phyloP scores from a whole-genome alignment of 1,284 basidiomycete genomes.

The Gomphus bonarii region DNA sequence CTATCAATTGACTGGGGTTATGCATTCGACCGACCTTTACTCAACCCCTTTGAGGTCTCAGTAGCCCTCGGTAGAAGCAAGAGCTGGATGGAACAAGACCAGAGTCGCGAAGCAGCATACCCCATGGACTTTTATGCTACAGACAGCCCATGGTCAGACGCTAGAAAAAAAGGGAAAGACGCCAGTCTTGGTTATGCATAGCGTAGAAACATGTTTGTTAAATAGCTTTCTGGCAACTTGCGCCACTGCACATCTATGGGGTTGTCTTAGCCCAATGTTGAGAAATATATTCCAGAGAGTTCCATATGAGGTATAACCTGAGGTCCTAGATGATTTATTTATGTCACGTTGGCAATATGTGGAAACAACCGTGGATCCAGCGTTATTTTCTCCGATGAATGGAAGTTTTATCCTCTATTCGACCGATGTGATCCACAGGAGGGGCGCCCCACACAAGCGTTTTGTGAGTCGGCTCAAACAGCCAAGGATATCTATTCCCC shows the following conservation, averaged over 20 bases:
- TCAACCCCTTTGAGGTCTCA: slow-evolving; percentile 92
- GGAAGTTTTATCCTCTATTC: slow-evolving; percentile 1
- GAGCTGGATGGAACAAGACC: slow-evolving; percentile 47
- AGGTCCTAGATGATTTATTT: not conserved
- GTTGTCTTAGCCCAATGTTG: not conserved
- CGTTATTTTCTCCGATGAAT: not conserved
- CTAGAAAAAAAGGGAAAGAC: slow-evolving; percentile 31
- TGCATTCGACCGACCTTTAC: slow-evolving; percentile 81
- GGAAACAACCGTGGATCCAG: not conserved
- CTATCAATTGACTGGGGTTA: slow-evolving; percentile 98
- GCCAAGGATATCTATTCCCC: slow-evolving; percentile 33
- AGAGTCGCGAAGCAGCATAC: slow-evolving; percentile 41
- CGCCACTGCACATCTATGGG: not conserved
- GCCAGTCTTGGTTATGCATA: not conserved
- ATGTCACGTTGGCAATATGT: not conserved
- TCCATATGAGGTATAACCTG: not conserved
- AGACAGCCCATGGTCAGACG: slow-evolving; percentile 63
- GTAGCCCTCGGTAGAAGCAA: slow-evolving; percentile 70
- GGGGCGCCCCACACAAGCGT: slow-evolving; percentile 64
- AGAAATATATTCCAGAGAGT: not conserved
- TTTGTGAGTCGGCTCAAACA: slow-evolving; percentile 48
- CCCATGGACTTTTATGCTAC: slow-evolving; percentile 96
- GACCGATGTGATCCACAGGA: slow-evolving; percentile 46
- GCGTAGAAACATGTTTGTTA: not conserved
- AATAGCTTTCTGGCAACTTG: not conserved